A percentile compares a stretch with the other conserved stretches of the same genome.
These are phyloP conservation scores for Pulveroboletus sp. DNA, from an alignment of 768 basidiomycete species.

Conservation along the genomic window DNA sequence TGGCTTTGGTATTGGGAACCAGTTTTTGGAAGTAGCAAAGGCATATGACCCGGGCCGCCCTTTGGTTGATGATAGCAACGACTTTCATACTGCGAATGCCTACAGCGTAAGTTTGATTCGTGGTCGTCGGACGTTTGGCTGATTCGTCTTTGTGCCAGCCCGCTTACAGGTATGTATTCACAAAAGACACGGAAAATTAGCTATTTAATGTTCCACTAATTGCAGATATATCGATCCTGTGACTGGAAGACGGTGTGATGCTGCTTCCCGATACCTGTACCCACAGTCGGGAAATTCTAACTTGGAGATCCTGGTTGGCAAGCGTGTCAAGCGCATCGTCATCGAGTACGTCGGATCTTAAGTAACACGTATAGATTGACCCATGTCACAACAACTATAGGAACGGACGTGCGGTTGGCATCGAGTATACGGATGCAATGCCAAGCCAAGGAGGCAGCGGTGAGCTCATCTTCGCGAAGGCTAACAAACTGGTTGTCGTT, in stretches of 20 bases:
- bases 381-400: slow-evolving; percentile 18
- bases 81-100: slow-evolving; percentile 31
- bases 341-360: not conserved
- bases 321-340: not conserved
- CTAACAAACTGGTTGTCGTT: slow-evolving; percentile 40
- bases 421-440: slow-evolving; percentile 35
- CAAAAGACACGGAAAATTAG: too few relatives aligned
- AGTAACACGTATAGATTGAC: not conserved
- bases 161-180: slow-evolving; percentile 13
- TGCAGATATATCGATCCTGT: slow-evolving; percentile 48
- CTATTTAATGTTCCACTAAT: not conserved
- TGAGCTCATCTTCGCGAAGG: slow-evolving; percentile 20
- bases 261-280: slow-evolving; percentile 35
- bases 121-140: not conserved
- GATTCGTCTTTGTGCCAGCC: slow-evolving; percentile 4
- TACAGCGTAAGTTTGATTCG: slow-evolving; percentile 22
- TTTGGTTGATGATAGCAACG: slow-evolving; percentile 45
- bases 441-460: slow-evolving; percentile 1
- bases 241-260: slow-evolving; percentile 32
- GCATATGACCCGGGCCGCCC: slow-evolving; percentile 47
- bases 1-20: slow-evolving; percentile 23
- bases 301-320: slow-evolving; percentile 17
- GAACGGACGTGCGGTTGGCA: slow-evolving; percentile 32
- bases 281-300: not conserved
- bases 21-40: slow-evolving; percentile 45